Evolutionary conservation across 441 rosid genomes (phyloP).

Genomic region (Pelargonium myrrhifolium): DNA sequence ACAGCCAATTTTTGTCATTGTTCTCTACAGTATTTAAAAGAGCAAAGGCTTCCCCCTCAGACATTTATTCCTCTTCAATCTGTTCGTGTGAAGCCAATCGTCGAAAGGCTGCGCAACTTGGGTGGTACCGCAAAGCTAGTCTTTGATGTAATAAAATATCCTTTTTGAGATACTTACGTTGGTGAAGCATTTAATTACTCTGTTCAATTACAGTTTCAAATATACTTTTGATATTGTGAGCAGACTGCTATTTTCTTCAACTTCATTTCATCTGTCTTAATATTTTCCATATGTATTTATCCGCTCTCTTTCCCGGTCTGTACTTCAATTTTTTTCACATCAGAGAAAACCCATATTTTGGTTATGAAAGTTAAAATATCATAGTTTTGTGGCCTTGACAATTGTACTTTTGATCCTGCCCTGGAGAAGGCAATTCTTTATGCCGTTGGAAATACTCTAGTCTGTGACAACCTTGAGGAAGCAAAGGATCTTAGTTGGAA

Average conservation of each 20-base stretch:
- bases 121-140: conserved; percentile 79
- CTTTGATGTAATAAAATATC: conserved; percentile 97
- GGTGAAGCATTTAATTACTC: conserved; percentile 9
- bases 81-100: conserved; percentile 82
- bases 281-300: conserved; percentile 1
- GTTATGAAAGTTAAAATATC: conserved; percentile 2
- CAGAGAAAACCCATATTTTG: conserved; percentile 1
- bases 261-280: background rate
- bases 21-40: conserved; percentile 85
- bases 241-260: background rate
- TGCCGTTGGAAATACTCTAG: conserved; percentile 97
- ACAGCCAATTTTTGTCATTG: conserved; percentile 20
- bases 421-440: conserved; percentile 89
- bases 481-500: conserved; percentile 95
- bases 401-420: conserved; percentile 71
- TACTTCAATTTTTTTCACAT: background rate
- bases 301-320: background rate
- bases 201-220: conserved; percentile 3
- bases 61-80: conserved; percentile 96
- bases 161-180: conserved; percentile 33
- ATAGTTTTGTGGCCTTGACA: conserved; percentile 46
- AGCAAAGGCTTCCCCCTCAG: conserved; percentile 98
- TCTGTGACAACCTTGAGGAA: conserved; percentile 93
- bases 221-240: background rate
- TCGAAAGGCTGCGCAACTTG: conserved; percentile 75